Evolutionary conservation across 2,329 filamentous ascomycete genomes (phyloP), one percentile per base, ranked within the genome.

Genomic region (Cladobotryum protrusum): DNA sequence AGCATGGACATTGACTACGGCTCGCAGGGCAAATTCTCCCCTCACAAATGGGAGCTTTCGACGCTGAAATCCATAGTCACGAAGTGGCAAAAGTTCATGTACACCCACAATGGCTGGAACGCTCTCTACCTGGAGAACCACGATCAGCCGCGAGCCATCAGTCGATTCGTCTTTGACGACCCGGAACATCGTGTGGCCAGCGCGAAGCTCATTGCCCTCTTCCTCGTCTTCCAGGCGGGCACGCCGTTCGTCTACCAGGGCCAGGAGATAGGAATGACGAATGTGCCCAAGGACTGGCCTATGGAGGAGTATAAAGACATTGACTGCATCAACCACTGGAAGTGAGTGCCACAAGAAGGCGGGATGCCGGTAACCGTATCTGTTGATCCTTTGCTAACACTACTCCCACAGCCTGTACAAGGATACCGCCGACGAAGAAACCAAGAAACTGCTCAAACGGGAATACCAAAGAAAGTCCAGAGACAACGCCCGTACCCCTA

Each of bases 221-320:
- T 83, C 53, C 70, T 82, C 51, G 72, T 70, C 3, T 70, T 81
- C 45, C 77, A 83, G 54, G 73, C 77, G 2, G 83, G 83, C 14
- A 85, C 83, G 0, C 72, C 82, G 0, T 86, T 83, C 59, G 67
- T 86, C n/a, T 86, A 85, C 60, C 83, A 86, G 62, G 83, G 83
- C 12, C 81, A 87, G 61, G 83, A 87, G 64, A 71, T 86, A 33
- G 83, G 81, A 15, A 85, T 85, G 78, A 71, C 75, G 33, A 86
- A 86, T 57, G 72, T 84, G 17, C 82, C 83, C 2, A 65, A 66
- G 9, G 70, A 74, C 4, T 86, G 84, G 81, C 67, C 68, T 1
- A 79, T 86, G 47, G 70, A 79, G 3, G 79, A 86, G 56, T 90
- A 87, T 67, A 81, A 83, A 62, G 86, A 89, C 54, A 73, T 89